Evolutionary conservation across 2,329 filamentous ascomycete species (phyloP).

Genomic region (Apiospora malaysiana): DNA sequence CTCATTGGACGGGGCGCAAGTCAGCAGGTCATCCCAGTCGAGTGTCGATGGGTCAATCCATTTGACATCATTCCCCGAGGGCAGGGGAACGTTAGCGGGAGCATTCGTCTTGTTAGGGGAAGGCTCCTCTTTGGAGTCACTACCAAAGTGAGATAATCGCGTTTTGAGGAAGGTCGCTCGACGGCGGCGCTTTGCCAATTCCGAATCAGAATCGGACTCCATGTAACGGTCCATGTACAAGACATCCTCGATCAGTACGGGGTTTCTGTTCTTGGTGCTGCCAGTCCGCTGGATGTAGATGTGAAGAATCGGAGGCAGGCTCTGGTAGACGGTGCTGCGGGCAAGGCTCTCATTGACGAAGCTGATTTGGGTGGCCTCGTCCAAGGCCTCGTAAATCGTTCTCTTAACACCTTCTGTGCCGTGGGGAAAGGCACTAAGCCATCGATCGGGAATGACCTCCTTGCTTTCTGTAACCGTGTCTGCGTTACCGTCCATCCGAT

Average conservation of each 20-base stretch:
- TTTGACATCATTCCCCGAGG: neutral
- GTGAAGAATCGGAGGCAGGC: conserved; percentile 84
- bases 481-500: conserved; percentile 55
- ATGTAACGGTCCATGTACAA: conserved; percentile 91
- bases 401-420: conserved; percentile 52
- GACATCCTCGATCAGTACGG: conserved; percentile 78
- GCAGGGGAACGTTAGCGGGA: neutral
- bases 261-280: conserved; percentile 73
- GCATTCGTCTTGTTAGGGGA: neutral
- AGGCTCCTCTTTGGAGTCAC: neutral
- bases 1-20: neutral
- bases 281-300: conserved; percentile 86
- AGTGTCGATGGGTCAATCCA: neutral
- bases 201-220: conserved; percentile 55
- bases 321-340: conserved; percentile 74
- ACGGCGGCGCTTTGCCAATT: neutral
- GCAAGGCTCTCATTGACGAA: conserved; percentile 68
- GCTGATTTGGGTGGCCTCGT: conserved; percentile 80
- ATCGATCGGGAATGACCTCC: conserved; percentile 66
- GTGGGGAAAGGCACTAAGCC: conserved; percentile 61
- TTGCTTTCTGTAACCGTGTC: conserved; percentile 51
- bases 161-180: neutral
- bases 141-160: neutral
- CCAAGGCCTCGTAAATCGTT: conserved; percentile 83
- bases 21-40: neutral